A percentile compares a stretch with the other conserved stretches of the same genome.
These are phyloP conservation scores for Cornus suecica DNA, from an alignment of 148 eudicot genomes.

Conservation along the genomic window DNA sequence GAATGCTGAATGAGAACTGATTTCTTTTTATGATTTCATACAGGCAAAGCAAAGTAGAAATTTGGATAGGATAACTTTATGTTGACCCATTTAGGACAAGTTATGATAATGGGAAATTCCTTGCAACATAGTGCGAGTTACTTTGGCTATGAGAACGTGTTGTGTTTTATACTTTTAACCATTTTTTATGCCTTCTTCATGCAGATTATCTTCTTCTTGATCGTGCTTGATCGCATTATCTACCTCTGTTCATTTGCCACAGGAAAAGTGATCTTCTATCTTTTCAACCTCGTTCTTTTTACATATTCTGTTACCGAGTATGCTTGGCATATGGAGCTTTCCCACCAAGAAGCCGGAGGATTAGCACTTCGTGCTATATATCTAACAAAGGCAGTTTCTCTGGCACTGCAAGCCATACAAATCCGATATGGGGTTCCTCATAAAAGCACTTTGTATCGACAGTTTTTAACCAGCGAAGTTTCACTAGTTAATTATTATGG, in stretches of 20 bases:
- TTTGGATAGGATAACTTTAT: no score
- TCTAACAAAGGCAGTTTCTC: constrained; percentile 83
- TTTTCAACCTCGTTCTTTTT: constrained; percentile 80
- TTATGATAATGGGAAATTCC: neutral
- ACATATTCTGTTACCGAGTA: constrained; percentile 83
- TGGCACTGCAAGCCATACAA: constrained; percentile 95
- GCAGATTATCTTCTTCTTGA: constrained; percentile 97
- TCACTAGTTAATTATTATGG: constrained; percentile 82
- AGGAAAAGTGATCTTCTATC: constrained; percentile 81
- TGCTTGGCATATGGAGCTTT: constrained; percentile 90
- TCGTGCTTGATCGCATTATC: constrained; percentile 92
- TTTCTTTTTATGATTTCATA: no score
- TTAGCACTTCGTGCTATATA: constrained; percentile 89
- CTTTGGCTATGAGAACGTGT: neutral
- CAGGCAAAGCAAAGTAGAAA: no score
- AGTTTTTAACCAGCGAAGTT: constrained; percentile 84
- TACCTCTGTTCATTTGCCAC: constrained; percentile 96
- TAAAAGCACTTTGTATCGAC: constrained; percentile 93
- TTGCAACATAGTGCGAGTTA: neutral
- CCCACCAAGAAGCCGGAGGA: constrained; percentile 62
- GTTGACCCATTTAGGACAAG: neutral
- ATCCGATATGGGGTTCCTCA: constrained; percentile 95
- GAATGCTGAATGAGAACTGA: no score
- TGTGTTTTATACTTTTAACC: constrained; percentile 14
- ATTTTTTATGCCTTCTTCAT: constrained; percentile 22